A percentile compares a stretch with the other conserved stretches of the same genome.
These are phyloP conservation scores for Anethum foeniculum DNA, from an alignment of 140 eudicot genomes.

Conservation along the genomic window DNA sequence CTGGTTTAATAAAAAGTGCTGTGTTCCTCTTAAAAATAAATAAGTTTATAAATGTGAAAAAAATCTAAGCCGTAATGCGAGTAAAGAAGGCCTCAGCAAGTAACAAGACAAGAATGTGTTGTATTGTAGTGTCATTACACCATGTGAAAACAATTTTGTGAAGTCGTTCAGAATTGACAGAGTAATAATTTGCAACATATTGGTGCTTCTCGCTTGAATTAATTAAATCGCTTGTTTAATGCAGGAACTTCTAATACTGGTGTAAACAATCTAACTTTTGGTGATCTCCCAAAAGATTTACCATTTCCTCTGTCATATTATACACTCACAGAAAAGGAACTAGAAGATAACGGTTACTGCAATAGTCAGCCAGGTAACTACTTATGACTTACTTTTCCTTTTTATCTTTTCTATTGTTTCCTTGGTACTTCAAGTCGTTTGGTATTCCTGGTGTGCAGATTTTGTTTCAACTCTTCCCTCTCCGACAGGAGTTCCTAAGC, in stretches of 20 bases:
- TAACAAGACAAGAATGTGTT: background rate
- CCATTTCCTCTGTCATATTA: conserved; percentile 84
- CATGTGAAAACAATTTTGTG: background rate
- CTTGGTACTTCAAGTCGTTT: background rate
- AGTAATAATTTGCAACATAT: background rate
- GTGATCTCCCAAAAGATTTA: conserved; percentile 38
- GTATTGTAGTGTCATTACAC: background rate
- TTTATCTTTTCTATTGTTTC: background rate
- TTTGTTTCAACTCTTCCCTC: conserved; percentile 73
- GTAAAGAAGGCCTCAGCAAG: background rate
- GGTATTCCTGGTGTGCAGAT: conserved; percentile 31
- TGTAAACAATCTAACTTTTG: conserved; percentile 21
- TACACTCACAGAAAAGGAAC: conserved; percentile 63
- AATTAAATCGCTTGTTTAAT: background rate
- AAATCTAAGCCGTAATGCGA: background rate
- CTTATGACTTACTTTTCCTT: background rate
- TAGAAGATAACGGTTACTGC: conserved; percentile 85
- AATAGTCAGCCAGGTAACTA: conserved; percentile 52
- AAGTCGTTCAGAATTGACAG: background rate
- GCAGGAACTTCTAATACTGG: conserved; percentile 28
- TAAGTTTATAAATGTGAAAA: background rate
- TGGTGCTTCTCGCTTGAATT: background rate
- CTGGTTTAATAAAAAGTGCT: background rate
- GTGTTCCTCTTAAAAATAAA: background rate
- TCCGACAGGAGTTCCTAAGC: conserved; percentile 49